Base-by-base conservation (phyloP, 2,329 filamentous ascomycete species). In the Botrytis cinerea region DNA sequence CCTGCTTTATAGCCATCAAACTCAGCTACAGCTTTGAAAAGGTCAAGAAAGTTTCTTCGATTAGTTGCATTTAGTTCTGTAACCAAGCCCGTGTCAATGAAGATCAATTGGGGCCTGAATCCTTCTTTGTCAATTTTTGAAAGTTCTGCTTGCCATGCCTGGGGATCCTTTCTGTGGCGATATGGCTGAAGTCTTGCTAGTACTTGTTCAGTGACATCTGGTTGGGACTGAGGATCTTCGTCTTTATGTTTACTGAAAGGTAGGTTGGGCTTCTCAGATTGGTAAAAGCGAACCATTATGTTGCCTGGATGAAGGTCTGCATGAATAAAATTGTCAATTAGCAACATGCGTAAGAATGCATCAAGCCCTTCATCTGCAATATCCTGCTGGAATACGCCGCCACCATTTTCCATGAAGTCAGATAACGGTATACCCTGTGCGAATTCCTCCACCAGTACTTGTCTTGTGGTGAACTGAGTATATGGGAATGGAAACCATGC, bases 211-310 rank as follows among this genome's bases (percentile, higher is more conserved):
- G 95, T 98, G 16, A 96, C 93, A 81, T 97, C 94, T 16, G 88
- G 86, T 54, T 87, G 82, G 14, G 87, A 85, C 57, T 87, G 82
- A 54, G 84, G 82, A 40, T 82, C 77, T 63, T 82, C 64, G 69
- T 78, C 64, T 73, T 78, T 78, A 66, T 73, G 78, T 79, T 73
- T 80, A 63, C 38, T 80, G 78, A 91, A 83, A 35, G 86, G 85
- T 1, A 97, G 84, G 67, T 92, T 89, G 0, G 95, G 88, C 75
- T 91, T 87, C 22, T 90, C 89, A 0, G 95, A 90, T 79, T 95
- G 91, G 83, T 98, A 98, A 84, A 99, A 99, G 76, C 97, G 94
- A 64, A 99, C 95, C 95, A 99, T 98, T 83, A 99, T 98, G 82
- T 99, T 99, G 40, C 96, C 96, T 0, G 96, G 96, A 81, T 99